These are phyloP conservation scores for Solanum sejunctum DNA, from an alignment of 257 asterid species.

Conservation along the genomic window DNA sequence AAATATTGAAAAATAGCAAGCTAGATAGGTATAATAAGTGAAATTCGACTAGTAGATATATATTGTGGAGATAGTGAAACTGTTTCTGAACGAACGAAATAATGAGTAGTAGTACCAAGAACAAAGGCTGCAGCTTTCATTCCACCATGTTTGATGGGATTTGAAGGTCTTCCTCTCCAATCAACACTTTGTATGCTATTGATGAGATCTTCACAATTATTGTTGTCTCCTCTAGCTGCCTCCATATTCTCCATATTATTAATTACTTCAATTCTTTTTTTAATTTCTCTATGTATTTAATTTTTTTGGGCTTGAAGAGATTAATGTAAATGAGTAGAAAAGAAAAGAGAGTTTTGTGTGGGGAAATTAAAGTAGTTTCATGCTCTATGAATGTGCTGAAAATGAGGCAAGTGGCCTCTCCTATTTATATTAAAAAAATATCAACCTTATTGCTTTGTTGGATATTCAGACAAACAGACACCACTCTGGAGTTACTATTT, in stretches of 20 bases:
- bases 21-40: too few species aligned
- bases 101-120: conserved; percentile 28
- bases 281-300: too few species aligned
- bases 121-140: conserved; percentile 72
- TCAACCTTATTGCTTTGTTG: background rate
- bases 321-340: background rate
- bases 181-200: conserved; percentile 25
- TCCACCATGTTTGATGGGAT: conserved; percentile 75
- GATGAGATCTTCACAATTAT: background rate
- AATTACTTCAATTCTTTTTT: background rate
- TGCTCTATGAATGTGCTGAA: background rate
- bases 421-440: background rate
- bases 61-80: too few species aligned
- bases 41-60: too few species aligned
- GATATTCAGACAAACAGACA: background rate
- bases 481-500: background rate
- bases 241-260: conserved; percentile 31
- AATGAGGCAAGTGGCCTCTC: background rate
- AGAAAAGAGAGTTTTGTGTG: background rate
- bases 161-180: conserved; percentile 81
- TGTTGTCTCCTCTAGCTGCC: conserved; percentile 7
- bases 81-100: too few species aligned
- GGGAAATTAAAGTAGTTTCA: background rate
- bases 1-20: too few species aligned
- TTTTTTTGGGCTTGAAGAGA: background rate